Base-by-base conservation (phyloP, 345 rosid species). In the Arabis alpina region DNA sequence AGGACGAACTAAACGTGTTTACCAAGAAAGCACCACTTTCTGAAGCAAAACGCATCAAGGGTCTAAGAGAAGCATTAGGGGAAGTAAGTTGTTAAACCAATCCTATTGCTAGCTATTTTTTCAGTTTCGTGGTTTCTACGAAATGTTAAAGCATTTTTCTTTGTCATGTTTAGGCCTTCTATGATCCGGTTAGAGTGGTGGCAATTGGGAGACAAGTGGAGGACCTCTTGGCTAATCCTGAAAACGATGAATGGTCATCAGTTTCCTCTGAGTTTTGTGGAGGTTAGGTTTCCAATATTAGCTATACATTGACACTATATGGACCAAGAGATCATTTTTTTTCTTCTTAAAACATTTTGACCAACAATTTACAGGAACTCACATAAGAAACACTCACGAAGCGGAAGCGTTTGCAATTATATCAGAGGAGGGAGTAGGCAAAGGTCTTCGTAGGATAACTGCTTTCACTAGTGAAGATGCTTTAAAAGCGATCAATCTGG, bases 111-210 rank as follows among this genome's bases (percentile, higher is more conserved):
- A 7, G n/a, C 23, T 19, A 19, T 6, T 44, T 16, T 59, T 25
- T 75, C 48, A 51, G 23, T 14, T 48, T 30, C 27, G 10, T 30
- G 32, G 10, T 48, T 61, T 61, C 27, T 10, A n/a, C 44, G 2
- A 24, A 13, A 32, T 50, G 19, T 12, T 62, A 5, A 14, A 34
- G 13, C 54, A 15, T 50, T 10, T 56, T 14, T 55, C 27, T 53
- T 47, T 47, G 30, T 60, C 48, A 13, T 43, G 10, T 70, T 41
- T 57, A 89, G 96, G 85, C 83, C 69, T 87, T 81, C 76, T 88
- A 87, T 45, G 93, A 89, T 63, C 93, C 89, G 36, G 96, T 91
- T 64, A 86, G 93, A 77, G 93, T 89, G 64, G 96, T 89, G 45
- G 64, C 93, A 55, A 83, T 91, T 75, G 96, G 96, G 54, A 68